Conservation (phyloP, 345 rosid genomes). For the Acer negundo region DNA sequence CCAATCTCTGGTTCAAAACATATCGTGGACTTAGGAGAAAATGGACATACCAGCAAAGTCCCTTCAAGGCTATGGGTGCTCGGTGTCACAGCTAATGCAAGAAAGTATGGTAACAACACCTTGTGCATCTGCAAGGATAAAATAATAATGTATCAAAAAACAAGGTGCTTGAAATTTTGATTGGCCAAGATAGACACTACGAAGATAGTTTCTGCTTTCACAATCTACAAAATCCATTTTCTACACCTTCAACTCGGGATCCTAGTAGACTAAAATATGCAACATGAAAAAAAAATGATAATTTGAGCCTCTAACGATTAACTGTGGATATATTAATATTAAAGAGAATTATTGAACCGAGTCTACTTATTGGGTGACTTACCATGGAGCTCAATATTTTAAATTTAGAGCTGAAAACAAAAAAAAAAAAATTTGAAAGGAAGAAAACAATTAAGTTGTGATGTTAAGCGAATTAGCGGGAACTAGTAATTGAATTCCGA, state of each 20-base stretch:
- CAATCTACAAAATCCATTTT: conserved; percentile 7
- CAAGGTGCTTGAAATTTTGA: background rate
- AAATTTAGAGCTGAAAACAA: background rate
- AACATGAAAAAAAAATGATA: background rate
- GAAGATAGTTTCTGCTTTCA: background rate
- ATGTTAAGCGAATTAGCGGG: background rate
- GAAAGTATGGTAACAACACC: conserved; percentile 65
- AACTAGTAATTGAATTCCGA: background rate
- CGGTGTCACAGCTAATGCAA: conserved; percentile 67
- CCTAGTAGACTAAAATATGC: background rate
- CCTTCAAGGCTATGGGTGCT: conserved; percentile 85
- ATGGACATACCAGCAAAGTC: conserved; percentile 63
- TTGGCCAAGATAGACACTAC: background rate
- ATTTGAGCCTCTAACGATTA: background rate
- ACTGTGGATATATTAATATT: background rate
- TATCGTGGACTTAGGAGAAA: background rate
- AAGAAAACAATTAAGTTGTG: background rate
- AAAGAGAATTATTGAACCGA: background rate
- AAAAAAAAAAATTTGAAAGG: too few species aligned
- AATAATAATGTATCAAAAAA: background rate
- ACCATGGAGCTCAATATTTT: conserved; percentile 1
- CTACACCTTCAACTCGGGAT: background rate
- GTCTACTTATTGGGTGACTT: background rate
- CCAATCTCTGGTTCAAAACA: background rate
- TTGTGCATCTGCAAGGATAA: conserved; percentile 75